A percentile compares a stretch with the other conserved stretches of the same genome.
phyloP scores from a whole-genome alignment of 1,284 basidiomycete species.

The Hymenochaete sp. region DNA sequence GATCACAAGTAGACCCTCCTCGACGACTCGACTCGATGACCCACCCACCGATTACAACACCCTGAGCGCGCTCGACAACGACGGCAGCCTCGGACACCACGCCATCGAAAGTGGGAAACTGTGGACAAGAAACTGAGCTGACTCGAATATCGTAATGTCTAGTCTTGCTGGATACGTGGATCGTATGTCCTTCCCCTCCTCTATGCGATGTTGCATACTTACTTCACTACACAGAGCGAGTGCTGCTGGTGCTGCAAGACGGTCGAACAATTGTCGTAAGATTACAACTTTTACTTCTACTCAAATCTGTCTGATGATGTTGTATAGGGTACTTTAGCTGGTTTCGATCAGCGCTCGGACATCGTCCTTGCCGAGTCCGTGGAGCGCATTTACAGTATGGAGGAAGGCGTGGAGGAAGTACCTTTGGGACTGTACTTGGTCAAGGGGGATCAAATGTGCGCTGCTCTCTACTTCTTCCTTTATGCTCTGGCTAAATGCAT shows the following conservation, averaged over 20 bases:
- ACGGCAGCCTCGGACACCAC: background rate
- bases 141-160: constrained; percentile 41
- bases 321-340: constrained; percentile 79
- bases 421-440: constrained; percentile 95
- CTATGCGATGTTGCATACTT: constrained; percentile 10
- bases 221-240: constrained; percentile 48
- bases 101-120: background rate
- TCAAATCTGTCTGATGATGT: too few relatives aligned
- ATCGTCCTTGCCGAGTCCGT: constrained; percentile 86
- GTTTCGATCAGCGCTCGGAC: constrained; percentile 90
- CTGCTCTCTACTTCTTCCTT: constrained; percentile 18
- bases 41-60: background rate
- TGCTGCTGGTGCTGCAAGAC: constrained; percentile 85
- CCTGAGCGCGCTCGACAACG: background rate
- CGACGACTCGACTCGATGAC: background rate
- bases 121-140: background rate
- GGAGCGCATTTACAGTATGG: constrained; percentile 83
- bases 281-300: constrained; percentile 19
- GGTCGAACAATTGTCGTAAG: constrained; percentile 79
- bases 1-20: background rate
- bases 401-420: constrained; percentile 91
- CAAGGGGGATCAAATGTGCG: constrained; percentile 95
- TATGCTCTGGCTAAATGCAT: background rate
- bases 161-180: constrained; percentile 82
- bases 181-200: constrained; percentile 38